Evolutionary conservation across 2,329 filamentous ascomycete genomes (phyloP), one percentile per base, ranked within the genome.

Genomic region (Trichoderma sp.): DNA sequence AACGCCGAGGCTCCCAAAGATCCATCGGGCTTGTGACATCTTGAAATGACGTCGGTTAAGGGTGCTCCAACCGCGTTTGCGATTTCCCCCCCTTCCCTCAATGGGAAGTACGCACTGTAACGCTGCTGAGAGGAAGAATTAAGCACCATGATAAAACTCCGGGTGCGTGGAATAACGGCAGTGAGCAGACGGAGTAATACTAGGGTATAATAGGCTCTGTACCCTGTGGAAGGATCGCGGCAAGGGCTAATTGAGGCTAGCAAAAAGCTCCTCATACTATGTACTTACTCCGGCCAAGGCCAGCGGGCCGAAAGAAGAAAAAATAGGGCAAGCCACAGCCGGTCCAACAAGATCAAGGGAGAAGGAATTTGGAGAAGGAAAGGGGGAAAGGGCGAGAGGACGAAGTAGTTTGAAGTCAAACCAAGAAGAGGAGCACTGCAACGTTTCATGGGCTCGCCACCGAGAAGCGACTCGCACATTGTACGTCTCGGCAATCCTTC

Each of bases 371-470:
- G 27, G 25, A 32, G 39, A 25, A 45, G 19, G 6, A 56, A 27
- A 42, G 22, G 12, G 52, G 27, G n/a, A 39, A 54, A 42, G n/a
- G 35, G 34, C 25, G 32, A 64, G 34, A 53, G 34, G 29, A 13
- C 42, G 19, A 48, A 45, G 56, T 42, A 59, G 29, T 50, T 37
- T 17, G 34, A 42, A 53, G 35, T 17, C n/a, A 45, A 56, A 34
- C 34, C n/a, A 56, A 64, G n/a, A 64, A 48, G 50, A 65, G 63
- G 50, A 57, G 52, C 27, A 57, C 37, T 65, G 63, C 63, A 65
- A 65, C 63, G 63, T 65, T 65, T 35, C 63, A 65, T 65, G 37
- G 29, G 59, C 25, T 65, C 50, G 63, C 63, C 63, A 65, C 63
- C 27, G n/a, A 45, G 27, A 34, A 54, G 25, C n/a, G 32, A 35